phyloP scores from a whole-genome alignment of 2,329 filamentous ascomycete species.

The Periconia macrospinosa region DNA sequence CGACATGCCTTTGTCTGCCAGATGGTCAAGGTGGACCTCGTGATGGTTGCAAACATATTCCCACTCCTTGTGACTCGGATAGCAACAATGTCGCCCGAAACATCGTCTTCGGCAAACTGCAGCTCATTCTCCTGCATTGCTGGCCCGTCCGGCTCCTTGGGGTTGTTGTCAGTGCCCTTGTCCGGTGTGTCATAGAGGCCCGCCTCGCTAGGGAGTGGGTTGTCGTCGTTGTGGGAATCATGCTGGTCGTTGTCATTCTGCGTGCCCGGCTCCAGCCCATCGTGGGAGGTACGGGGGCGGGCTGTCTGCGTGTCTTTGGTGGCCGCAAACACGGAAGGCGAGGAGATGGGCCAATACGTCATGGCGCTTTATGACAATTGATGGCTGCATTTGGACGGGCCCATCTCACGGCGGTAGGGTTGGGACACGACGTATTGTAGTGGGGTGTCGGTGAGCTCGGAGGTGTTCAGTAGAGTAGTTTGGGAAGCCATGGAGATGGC shows the following conservation, averaged over 20 bases:
- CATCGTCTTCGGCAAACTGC: slow-evolving; percentile 33
- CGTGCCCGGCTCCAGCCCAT: slow-evolving; percentile 47
- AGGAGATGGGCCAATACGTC: slow-evolving; percentile 93
- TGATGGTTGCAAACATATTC: slow-evolving; percentile 85
- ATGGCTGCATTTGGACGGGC: slow-evolving; percentile 41
- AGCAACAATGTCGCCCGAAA: slow-evolving; percentile 70
- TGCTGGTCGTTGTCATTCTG: slow-evolving; percentile 7
- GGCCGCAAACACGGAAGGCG: slow-evolving; percentile 79
- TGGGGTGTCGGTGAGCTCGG: slow-evolving; percentile 18
- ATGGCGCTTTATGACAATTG: slow-evolving; percentile 44
- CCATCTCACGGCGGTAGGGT: slow-evolving; percentile 31
- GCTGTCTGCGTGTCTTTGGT: slow-evolving; percentile 64
- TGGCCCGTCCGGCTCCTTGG: slow-evolving; percentile 13
- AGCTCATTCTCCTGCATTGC: slow-evolving; percentile 7
- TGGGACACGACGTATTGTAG: slow-evolving; percentile 18
- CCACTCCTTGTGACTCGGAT: slow-evolving; percentile 78
- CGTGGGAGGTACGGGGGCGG: slow-evolving; percentile 62
- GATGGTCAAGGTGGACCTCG: slow-evolving; percentile 79
- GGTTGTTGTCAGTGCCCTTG: neutral
- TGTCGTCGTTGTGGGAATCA: neutral
- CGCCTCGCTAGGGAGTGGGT: neutral
- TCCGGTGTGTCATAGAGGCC: neutral
- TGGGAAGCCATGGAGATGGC: neutral
- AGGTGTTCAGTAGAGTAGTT: neutral
- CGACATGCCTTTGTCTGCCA: slow-evolving; percentile 87